These are phyloP conservation scores for Talaromyces ruber DNA, from an alignment of 495 filamentous ascomycete genomes.

Conservation along the genomic window DNA sequence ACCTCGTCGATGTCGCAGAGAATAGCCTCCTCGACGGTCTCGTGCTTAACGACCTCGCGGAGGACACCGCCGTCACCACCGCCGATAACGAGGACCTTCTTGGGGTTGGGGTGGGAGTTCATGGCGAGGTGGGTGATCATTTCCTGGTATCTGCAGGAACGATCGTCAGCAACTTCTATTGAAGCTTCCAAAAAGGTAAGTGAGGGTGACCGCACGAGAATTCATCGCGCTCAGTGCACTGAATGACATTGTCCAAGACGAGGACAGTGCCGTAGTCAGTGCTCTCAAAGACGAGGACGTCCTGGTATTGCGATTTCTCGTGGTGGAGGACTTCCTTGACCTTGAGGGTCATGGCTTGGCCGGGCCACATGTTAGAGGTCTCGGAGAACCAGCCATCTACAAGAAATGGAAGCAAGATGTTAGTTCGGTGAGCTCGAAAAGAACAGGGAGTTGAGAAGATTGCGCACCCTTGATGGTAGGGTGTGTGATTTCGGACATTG, in stretches of 20 bases:
- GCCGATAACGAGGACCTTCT: constrained; percentile 96
- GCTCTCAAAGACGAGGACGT: constrained; percentile 96
- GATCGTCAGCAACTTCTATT: neutral
- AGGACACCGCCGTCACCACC: constrained; percentile 96
- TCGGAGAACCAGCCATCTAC: constrained; percentile 99
- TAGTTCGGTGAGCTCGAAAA: neutral
- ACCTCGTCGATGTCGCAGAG: constrained; percentile 99
- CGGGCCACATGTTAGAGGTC: constrained; percentile 96
- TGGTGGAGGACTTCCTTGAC: constrained; percentile 97
- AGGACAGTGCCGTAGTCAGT: constrained; percentile 93
- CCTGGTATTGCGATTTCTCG: constrained; percentile 98
- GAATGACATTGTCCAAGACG: constrained; percentile 98
- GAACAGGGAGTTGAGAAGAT: no score
- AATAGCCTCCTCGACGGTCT: constrained; percentile 81
- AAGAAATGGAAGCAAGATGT: neutral
- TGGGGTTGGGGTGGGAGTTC: constrained; percentile 95
- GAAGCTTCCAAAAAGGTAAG: no score
- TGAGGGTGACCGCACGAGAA: constrained; percentile 62
- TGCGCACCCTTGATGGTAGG: constrained; percentile 52
- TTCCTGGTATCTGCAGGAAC: constrained; percentile 75
- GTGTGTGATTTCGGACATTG: constrained; percentile 50
- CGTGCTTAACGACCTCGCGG: constrained; percentile 97
- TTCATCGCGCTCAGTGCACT: constrained; percentile 96
- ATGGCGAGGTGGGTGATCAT: constrained; percentile 99
- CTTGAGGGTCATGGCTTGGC: constrained; percentile 97